A percentile compares a stretch with the other conserved stretches of the same genome.
Conservation (phyloP, 164 flowering plant species). For the Macadamia integrifolia region DNA sequence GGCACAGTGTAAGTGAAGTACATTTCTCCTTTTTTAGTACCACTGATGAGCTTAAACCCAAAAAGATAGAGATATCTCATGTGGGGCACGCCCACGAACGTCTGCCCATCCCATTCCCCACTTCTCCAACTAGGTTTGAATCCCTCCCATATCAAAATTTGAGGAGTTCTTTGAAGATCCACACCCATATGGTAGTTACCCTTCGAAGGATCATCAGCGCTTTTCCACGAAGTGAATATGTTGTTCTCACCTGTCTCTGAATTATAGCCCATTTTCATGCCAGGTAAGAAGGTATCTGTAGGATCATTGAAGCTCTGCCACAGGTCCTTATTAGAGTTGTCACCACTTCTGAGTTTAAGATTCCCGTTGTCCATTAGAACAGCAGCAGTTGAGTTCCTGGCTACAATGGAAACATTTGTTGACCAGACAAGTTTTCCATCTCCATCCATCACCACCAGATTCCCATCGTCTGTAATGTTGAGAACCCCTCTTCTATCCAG, state of each 20-base stretch:
- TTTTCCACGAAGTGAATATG: slow-evolving; percentile 12
- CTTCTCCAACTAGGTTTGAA: slow-evolving; percentile 12
- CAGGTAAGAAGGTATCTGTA: slow-evolving; percentile 9
- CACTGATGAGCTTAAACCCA: background rate
- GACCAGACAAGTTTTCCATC: slow-evolving; percentile 6
- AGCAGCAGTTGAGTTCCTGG: background rate
- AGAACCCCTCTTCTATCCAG: slow-evolving; percentile 26
- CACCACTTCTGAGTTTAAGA: slow-evolving; percentile 1
- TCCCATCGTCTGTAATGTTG: slow-evolving; percentile 21
- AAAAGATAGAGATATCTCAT: background rate
- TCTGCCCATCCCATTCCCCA: slow-evolving; percentile 16
- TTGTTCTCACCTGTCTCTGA: background rate
- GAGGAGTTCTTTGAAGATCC: background rate
- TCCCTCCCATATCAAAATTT: slow-evolving; percentile 7
- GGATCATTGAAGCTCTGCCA: slow-evolving; percentile 29
- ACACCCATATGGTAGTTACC: slow-evolving; percentile 12
- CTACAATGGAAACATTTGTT: background rate
- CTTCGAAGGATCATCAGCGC: slow-evolving; percentile 3
- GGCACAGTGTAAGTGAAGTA: background rate
- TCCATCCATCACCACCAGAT: slow-evolving; percentile 8
- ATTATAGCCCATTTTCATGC: slow-evolving; percentile 8
- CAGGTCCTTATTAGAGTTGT: background rate
- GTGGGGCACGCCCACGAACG: slow-evolving; percentile 6
- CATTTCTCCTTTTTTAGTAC: background rate
- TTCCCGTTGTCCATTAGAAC: slow-evolving; percentile 15